These are phyloP conservation scores for Nannizziopsis arthrosporioides DNA, from an alignment of 2,329 filamentous ascomycete genomes.

Conservation along the genomic window DNA sequence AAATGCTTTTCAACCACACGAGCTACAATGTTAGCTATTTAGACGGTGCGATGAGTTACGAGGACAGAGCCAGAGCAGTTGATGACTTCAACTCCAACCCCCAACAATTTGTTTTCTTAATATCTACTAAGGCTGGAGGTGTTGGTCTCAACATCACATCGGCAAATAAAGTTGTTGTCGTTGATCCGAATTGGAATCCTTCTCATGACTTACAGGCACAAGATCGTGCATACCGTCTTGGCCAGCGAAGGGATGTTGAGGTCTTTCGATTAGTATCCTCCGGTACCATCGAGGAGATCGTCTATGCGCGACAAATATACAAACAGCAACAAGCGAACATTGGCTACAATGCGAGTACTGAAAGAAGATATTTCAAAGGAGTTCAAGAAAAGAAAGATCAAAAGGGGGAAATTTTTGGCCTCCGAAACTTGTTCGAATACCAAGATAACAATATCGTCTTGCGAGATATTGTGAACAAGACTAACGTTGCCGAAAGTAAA, in stretches of 20 bases:
- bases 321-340: constrained; percentile 99
- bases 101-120: constrained; percentile 83
- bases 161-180: constrained; percentile 93
- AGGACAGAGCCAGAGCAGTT: constrained; percentile 69
- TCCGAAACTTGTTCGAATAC: constrained; percentile 76
- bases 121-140: constrained; percentile 85
- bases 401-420: constrained; percentile 88
- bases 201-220: constrained; percentile 90
- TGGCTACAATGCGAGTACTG: constrained; percentile 81
- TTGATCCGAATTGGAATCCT: constrained; percentile 97
- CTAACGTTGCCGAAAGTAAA: constrained; percentile 86
- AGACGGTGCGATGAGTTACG: constrained; percentile 71
- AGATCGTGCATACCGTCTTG: constrained; percentile 90
- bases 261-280: constrained; percentile 84
- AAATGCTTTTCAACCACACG: constrained; percentile 75
- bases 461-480: constrained; percentile 95
- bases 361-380: constrained; percentile 89
- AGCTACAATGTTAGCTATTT: constrained; percentile 85
- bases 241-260: constrained; percentile 83
- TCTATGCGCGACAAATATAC: constrained; percentile 94
- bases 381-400: constrained; percentile 72
- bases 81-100: constrained; percentile 86
- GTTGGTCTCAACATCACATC: constrained; percentile 94
- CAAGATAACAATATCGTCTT: constrained; percentile 68
- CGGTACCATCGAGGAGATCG: constrained; percentile 92